These are phyloP conservation scores for Cyclocybe aegerita DNA, from an alignment of 768 basidiomycete species.

Conservation along the genomic window DNA sequence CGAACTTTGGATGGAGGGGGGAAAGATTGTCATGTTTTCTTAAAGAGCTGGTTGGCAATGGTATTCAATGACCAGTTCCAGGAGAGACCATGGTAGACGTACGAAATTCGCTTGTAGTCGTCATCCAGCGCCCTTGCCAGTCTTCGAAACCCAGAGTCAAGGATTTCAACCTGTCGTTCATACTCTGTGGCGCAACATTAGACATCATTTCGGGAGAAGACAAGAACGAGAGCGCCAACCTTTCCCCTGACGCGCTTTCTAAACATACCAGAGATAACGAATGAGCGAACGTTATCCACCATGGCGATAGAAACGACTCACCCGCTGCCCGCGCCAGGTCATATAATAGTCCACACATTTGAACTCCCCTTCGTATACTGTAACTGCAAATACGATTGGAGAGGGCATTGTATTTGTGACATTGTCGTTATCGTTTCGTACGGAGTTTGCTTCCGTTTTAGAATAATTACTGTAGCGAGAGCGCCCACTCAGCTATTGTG, in stretches of 20 bases:
- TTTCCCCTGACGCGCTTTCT: slow-evolving; percentile 22
- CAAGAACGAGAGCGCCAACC: slow-evolving; percentile 11
- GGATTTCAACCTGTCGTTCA: slow-evolving; percentile 28
- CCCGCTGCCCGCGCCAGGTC: slow-evolving; percentile 46
- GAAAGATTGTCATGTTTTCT: background rate
- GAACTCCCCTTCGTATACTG: slow-evolving; percentile 34
- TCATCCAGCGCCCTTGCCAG: slow-evolving; percentile 40
- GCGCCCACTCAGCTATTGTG: background rate
- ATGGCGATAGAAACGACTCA: slow-evolving; percentile 18
- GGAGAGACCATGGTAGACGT: slow-evolving; percentile 12
- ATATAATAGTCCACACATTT: slow-evolving; percentile 51
- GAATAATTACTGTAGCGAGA: slow-evolving; percentile 13
- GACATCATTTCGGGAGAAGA: background rate
- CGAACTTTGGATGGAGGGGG: background rate
- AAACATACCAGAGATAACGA: background rate
- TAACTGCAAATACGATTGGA: slow-evolving; percentile 46
- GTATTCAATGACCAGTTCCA: background rate
- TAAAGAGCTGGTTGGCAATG: background rate
- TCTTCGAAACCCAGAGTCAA: slow-evolving; percentile 44
- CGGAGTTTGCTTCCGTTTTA: slow-evolving; percentile 15
- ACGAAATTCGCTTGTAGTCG: slow-evolving; percentile 40
- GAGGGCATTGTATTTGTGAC: slow-evolving; percentile 20
- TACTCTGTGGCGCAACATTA: slow-evolving; percentile 14
- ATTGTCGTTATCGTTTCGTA: slow-evolving; percentile 18
- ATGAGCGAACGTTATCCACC: background rate